Conservation (phyloP, 345 rosid species). For the Zanthoxylum bungeanum region DNA sequence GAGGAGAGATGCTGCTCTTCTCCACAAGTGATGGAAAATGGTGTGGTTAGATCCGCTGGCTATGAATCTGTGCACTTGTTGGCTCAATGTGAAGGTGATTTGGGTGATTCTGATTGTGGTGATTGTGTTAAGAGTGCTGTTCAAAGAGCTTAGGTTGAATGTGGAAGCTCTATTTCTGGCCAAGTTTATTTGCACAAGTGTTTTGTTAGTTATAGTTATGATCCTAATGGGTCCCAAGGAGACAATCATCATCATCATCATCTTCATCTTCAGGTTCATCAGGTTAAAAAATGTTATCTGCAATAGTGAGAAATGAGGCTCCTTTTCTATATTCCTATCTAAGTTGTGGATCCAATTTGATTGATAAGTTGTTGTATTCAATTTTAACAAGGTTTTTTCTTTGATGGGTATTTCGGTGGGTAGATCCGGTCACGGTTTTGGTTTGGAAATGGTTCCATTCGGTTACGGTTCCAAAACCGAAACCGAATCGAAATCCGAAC, state of each 20-base stretch:
- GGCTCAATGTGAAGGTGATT: no score
- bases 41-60: no score
- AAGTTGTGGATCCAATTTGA: background rate
- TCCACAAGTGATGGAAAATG: no score
- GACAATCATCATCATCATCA: constrained; percentile 47
- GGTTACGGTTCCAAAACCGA: no score
- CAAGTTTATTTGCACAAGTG: constrained; percentile 90
- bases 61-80: no score
- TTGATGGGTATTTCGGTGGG: no score
- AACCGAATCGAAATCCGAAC: no score
- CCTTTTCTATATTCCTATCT: background rate
- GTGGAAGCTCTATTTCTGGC: constrained; percentile 77
- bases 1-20: no score
- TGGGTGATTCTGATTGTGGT: no score
- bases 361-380: background rate
- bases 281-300: constrained; percentile 28
- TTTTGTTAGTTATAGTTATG: constrained; percentile 71
- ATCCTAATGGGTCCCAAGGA: constrained; percentile 72
- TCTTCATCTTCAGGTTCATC: constrained; percentile 45
- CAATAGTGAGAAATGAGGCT: background rate
- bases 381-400: background rate
- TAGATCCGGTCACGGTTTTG: no score
- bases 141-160: constrained; percentile 95
- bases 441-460: no score
- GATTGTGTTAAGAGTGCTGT: no score